These are phyloP conservation scores for Zasmidium angulare DNA, from an alignment of 2,329 filamentous ascomycete genomes.

Conservation along the genomic window DNA sequence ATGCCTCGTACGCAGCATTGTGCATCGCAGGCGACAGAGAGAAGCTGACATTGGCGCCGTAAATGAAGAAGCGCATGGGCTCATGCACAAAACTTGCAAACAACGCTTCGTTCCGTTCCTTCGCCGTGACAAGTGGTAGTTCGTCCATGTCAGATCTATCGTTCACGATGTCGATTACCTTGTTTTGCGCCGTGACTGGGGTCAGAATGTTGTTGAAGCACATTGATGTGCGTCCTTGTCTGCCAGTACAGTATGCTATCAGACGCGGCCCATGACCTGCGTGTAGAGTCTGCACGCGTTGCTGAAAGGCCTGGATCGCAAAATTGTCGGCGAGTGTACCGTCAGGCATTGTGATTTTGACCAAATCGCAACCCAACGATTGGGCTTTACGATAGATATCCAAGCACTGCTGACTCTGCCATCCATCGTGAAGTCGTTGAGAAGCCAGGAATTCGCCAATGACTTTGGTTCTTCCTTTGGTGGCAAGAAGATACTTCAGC, in stretches of 20 bases:
- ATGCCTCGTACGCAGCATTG: conserved; percentile 64
- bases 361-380: conserved; percentile 60
- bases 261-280: conserved; percentile 23
- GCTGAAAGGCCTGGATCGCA: conserved; percentile 57
- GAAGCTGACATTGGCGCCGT: conserved; percentile 70
- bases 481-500: conserved; percentile 52
- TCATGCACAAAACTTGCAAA: conserved; percentile 68
- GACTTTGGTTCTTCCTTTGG: conserved; percentile 59
- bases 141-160: not conserved
- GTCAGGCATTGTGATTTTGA: conserved; percentile 61
- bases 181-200: conserved; percentile 44
- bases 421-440: conserved; percentile 47
- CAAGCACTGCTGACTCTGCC: conserved; percentile 58
- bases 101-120: conserved; percentile 64
- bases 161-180: conserved; percentile 1
- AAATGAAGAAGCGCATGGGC: conserved; percentile 69
- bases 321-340: conserved; percentile 62
- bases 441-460: conserved; percentile 55
- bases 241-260: conserved; percentile 56
- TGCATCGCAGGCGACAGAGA: conserved; percentile 78
- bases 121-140: conserved; percentile 56
- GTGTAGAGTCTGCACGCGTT: conserved; percentile 40
- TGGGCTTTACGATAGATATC: conserved; percentile 60
- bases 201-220: conserved; percentile 67
- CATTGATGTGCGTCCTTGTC: conserved; percentile 62